phyloP scores from a whole-genome alignment of 805 yeast species.

The Suhomyces sp. region DNA sequence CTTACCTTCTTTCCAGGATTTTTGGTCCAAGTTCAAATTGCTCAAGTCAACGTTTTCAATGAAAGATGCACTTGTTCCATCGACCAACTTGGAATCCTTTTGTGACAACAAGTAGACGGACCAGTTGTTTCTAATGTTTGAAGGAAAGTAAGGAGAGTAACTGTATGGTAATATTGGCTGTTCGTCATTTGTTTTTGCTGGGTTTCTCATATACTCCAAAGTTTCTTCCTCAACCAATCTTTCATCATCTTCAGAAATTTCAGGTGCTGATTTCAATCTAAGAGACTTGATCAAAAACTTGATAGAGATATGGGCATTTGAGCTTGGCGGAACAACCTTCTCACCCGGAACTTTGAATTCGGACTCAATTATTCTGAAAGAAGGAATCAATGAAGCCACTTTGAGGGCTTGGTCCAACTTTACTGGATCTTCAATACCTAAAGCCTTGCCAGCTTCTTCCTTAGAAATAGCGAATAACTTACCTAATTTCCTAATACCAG shows the following conservation, averaged over 20 bases:
- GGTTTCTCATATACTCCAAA: constrained; percentile 67
- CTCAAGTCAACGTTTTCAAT: constrained; percentile 51
- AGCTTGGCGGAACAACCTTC: constrained; percentile 54
- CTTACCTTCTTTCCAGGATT: constrained; percentile 45
- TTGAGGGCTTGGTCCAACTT: constrained; percentile 48
- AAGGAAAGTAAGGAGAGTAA: constrained; percentile 76
- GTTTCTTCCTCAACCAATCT: constrained; percentile 56
- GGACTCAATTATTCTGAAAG: constrained; percentile 63
- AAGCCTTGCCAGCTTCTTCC: constrained; percentile 50
- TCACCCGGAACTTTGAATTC: constrained; percentile 89
- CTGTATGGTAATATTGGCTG: constrained; percentile 71
- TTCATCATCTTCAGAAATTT: constrained; percentile 37
- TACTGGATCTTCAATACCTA: constrained; percentile 50
- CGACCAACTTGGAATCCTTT: constrained; percentile 77
- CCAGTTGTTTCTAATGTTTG: constrained; percentile 51
- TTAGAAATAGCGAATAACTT: constrained; percentile 61
- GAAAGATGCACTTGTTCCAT: constrained; percentile 50
- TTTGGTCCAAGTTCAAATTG: constrained; percentile 54
- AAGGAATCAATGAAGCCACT: constrained; percentile 66
- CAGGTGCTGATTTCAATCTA: constrained; percentile 56
- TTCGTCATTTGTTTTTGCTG: constrained; percentile 59
- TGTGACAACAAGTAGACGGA: constrained; percentile 66
- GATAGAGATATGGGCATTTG: constrained; percentile 70
- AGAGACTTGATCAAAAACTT: constrained; percentile 78
- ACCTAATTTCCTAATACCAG: constrained; percentile 60